Conservation (phyloP, 176 grass and related monocot genomes). For the Carex myosuroides region DNA sequence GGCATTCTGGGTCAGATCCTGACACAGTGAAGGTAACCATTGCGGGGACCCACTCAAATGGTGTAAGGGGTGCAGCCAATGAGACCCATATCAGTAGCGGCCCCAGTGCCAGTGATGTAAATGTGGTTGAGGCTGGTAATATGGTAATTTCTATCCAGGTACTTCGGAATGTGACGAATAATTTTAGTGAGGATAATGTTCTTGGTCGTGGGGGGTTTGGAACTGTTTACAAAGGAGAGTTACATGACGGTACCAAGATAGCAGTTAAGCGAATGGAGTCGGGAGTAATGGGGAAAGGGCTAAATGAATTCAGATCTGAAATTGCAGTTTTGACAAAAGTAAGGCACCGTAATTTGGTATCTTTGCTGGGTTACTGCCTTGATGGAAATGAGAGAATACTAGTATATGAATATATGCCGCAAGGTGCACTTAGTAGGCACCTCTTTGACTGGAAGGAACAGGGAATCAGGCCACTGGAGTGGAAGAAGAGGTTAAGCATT, state of each 20-base stretch:
- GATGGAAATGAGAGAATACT: conserved; percentile 90
- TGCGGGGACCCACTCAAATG: conserved; percentile 36
- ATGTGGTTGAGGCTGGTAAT: conserved; percentile 83
- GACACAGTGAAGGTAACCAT: conserved; percentile 81
- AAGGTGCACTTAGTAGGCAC: conserved; percentile 66
- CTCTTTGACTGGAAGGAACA: conserved; percentile 70
- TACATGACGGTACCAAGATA: conserved; percentile 93
- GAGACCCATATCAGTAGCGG: conserved; percentile 48
- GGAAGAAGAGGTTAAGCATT: conserved; percentile 84
- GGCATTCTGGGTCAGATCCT: conserved; percentile 68
- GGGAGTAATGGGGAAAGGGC: conserved; percentile 89
- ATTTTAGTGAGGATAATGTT: conserved; percentile 86
- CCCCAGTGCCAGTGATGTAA: conserved; percentile 42
- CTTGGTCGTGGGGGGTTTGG: conserved; percentile 85
- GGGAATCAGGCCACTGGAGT: conserved; percentile 64
- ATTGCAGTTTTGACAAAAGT: conserved; percentile 90
- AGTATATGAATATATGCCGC: conserved; percentile 97
- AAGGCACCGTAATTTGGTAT: conserved; percentile 82
- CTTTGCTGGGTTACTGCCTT: conserved; percentile 81
- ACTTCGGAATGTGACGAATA: conserved; percentile 89
- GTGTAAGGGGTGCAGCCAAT: conserved; percentile 25
- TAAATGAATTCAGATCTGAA: conserved; percentile 90
- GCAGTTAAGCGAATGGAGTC: conserved; percentile 92
- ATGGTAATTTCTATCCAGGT: conserved; percentile 98
- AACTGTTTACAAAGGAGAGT: conserved; percentile 88